Evolutionary conservation across 2,329 filamentous ascomycete species (phyloP).

Genomic region (Colletotrichum sp.): DNA sequence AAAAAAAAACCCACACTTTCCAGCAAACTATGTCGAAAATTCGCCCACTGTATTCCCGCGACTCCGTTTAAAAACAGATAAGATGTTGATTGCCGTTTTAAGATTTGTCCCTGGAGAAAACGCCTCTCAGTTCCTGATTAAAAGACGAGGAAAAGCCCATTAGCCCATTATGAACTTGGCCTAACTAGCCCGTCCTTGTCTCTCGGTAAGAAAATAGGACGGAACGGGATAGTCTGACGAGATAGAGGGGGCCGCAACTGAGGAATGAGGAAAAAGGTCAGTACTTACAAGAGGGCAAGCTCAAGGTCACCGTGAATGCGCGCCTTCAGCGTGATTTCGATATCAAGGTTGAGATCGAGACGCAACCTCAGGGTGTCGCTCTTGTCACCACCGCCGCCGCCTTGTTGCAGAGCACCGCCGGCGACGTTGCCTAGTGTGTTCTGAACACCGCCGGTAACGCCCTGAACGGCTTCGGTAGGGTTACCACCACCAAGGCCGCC

Average conservation of each 20-base stretch:
- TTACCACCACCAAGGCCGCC: constrained; percentile 27
- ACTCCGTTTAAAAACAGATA: constrained; percentile 4
- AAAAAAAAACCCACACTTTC: constrained; percentile 14
- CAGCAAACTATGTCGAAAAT: constrained; percentile 2
- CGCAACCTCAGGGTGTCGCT: constrained; percentile 74
- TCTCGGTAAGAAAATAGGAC: constrained; percentile 22
- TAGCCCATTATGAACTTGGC: constrained; percentile 24
- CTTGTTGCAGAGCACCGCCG: constrained; percentile 36
- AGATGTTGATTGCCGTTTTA: constrained; percentile 2
- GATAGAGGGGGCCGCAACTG: not conserved
- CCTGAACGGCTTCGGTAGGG: constrained; percentile 38
- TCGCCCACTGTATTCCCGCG: constrained; percentile 2
- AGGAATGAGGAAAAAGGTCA: not conserved
- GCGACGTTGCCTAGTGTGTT: constrained; percentile 46
- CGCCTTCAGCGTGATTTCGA: constrained; percentile 86
- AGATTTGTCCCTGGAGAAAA: constrained; percentile 22
- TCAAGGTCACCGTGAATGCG: constrained; percentile 86
- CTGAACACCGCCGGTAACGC: constrained; percentile 42
- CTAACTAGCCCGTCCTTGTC: constrained; percentile 26
- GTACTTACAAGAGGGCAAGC: constrained; percentile 67
- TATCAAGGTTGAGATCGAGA: constrained; percentile 80
- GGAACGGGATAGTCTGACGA: constrained; percentile 5
- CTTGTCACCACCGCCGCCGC: constrained; percentile 45
- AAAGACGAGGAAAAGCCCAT: constrained; percentile 23
- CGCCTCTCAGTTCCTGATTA: constrained; percentile 25